Conservation (phyloP, 441 rosid species). For the Gossypium trilobum region DNA sequence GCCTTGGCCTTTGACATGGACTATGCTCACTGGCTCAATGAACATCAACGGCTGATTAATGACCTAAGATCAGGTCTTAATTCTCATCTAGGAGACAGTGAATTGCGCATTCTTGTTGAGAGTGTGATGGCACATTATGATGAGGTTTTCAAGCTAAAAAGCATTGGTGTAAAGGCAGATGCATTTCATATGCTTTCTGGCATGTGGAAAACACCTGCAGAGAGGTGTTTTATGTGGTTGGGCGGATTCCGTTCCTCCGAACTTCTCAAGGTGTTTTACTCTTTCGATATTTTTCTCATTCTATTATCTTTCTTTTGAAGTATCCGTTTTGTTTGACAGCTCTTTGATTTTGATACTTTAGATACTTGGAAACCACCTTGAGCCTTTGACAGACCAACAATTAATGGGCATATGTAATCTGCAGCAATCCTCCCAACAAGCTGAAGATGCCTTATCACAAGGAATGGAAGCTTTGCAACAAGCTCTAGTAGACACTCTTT, state of each 20-base stretch:
- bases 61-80: constrained; percentile 67
- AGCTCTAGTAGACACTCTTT: constrained; percentile 66
- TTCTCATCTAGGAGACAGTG: constrained; percentile 51
- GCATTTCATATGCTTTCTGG: constrained; percentile 95
- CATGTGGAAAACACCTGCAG: constrained; percentile 91
- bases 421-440: constrained; percentile 88
- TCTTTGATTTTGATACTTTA: constrained; percentile 20
- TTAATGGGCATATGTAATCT: constrained; percentile 84
- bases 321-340: background rate
- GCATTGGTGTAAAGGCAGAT: constrained; percentile 65
- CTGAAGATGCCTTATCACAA: constrained; percentile 90
- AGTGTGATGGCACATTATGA: constrained; percentile 74
- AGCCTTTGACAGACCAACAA: constrained; percentile 83
- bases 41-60: constrained; percentile 57
- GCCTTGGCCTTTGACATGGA: constrained; percentile 70
- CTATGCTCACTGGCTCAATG: constrained; percentile 76
- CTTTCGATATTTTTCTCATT: background rate
- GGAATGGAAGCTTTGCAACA: constrained; percentile 97
- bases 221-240: constrained; percentile 91
- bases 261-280: constrained; percentile 58
- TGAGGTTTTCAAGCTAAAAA: constrained; percentile 60
- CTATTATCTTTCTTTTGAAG: background rate
- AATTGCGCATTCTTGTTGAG: constrained; percentile 55
- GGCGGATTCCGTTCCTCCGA: constrained; percentile 96
- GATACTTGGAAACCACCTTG: constrained; percentile 79